Evolutionary conservation across 2,329 filamentous ascomycete genomes (phyloP).

Genomic region (Beauveria pseudobassiana): DNA sequence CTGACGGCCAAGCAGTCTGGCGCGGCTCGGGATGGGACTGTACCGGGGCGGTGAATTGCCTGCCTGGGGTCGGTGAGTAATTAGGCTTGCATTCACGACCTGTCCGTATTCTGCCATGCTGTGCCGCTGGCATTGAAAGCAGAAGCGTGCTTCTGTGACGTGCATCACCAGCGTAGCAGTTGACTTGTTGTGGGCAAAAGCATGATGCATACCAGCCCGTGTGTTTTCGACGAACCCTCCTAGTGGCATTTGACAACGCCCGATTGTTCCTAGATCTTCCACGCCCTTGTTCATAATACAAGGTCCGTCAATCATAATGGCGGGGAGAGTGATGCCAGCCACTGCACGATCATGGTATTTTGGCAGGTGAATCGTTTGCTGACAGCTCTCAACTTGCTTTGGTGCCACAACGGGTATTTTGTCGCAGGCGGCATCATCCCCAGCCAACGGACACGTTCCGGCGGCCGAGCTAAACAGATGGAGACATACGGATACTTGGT

Average conservation of each 20-base stretch:
- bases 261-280: neutral
- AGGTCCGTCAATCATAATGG: neutral
- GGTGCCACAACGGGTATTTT: neutral
- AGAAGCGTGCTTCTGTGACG: neutral
- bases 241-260: neutral
- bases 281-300: neutral
- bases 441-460: neutral
- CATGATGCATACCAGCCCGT: neutral
- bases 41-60: neutral
- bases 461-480: neutral
- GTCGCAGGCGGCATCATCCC: neutral
- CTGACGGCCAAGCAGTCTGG: no score
- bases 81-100: no score
- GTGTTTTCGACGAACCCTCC: neutral
- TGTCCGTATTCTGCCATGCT: no score
- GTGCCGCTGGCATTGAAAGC: no score
- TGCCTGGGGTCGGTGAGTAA: no score
- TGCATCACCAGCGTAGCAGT: slow-evolving; percentile 1
- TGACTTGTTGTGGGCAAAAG: neutral
- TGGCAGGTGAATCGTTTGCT: neutral
- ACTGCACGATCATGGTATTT: neutral
- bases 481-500: neutral
- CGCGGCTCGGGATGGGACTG: neutral
- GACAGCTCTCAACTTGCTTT: neutral
- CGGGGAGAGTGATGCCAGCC: neutral